Percentiles rank a stretch among this genome's conserved stretches.
phyloP scores from a whole-genome alignment of 306 rosid genomes.

The Trichosanthes truncata region DNA sequence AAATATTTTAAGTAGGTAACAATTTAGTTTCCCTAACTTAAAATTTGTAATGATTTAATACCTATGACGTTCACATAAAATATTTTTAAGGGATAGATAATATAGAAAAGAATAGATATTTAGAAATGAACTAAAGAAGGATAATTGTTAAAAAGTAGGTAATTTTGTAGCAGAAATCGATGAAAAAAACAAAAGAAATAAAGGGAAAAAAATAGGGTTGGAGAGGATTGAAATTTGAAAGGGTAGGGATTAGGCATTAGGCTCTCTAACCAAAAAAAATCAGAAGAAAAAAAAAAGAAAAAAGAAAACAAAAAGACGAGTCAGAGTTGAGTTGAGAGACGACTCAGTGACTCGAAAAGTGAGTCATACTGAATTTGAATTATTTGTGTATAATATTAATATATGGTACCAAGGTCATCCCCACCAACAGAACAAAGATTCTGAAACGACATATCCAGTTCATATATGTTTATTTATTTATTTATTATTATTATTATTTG shows the following conservation, averaged over 20 bases:
- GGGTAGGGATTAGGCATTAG: background rate
- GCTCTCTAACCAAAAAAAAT: background rate
- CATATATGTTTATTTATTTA: background rate
- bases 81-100: no score
- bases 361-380: background rate
- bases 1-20: no score
- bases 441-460: background rate
- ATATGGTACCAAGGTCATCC: background rate
- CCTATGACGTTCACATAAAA: no score
- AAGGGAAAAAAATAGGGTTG: background rate
- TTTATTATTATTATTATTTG: background rate
- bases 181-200: background rate
- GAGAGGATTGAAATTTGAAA: background rate
- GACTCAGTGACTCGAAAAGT: background rate
- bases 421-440: background rate
- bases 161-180: no score
- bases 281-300: background rate
- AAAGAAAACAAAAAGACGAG: background rate
- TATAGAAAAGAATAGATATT: no score
- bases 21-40: no score
- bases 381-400: background rate
- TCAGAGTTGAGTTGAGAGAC: constrained; percentile 1
- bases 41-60: no score
- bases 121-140: no score
- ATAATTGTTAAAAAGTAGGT: no score